Evolutionary conservation across 148 eudicot genomes (phyloP), one percentile per base, ranked within the genome.

Genomic region (Chenopodium formosanum): DNA sequence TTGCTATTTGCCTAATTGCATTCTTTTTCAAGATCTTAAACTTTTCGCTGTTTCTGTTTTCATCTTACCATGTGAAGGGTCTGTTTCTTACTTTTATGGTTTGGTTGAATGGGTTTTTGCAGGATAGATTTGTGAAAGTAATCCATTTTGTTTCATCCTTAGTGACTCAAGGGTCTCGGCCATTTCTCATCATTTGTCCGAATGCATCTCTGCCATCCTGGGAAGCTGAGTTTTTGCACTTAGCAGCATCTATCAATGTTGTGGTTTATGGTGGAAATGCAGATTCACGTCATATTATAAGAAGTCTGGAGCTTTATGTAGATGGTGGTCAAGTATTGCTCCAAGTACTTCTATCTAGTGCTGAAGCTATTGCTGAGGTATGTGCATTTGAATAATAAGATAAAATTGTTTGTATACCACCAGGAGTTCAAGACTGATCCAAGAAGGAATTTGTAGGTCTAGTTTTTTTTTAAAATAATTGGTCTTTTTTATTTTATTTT

Each of bases 271-370:
- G 85, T 52, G 98, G 96, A 78, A 86, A 63, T 25, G 79, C 74
- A 63, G 86, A 92, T 40, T 84, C 88, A 29, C 87, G 96, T 75
- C 83, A 82, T 76, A 76, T 83, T 63, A 88, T 88, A 81, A 88
- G 93, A 84, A 73, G 80, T 71, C 32, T 85, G 11, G 96, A 94
- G 77, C 88, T 91, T 81, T 80, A 83, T 80, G 87, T 85, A 64
- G 90, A 92, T 78, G 87, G 86, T 53, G 88, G 87, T 80, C 34
- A 74, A 73, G 58, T 84, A 78, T 86, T 90, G 92, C 76, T 90
- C 74, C 91, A 92, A 86, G 91, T 92, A 56, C 94, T 94, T 64
- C 70, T 94, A 83, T 91, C 90, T 73, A 81, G 88, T n/a, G 65
- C 74, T 27, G 94, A 91, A 77, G 86, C 83, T 75, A 71, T 90